Base-by-base conservation (phyloP, 2,329 filamentous ascomycete species). In the Fusarium euwallaceae region DNA sequence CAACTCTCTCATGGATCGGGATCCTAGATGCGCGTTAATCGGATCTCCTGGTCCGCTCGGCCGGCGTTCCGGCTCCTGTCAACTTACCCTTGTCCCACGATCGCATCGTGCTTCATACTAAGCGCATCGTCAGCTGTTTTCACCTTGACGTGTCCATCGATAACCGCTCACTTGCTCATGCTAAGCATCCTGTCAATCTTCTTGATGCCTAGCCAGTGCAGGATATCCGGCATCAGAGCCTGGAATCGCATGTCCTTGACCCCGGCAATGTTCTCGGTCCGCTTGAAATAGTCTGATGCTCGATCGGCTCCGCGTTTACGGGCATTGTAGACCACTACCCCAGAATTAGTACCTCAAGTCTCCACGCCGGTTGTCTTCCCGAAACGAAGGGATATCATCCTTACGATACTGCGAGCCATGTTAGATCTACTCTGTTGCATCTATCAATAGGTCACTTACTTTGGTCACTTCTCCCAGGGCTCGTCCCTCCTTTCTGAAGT, bases 121-220 rank as follows among this genome's bases (percentile, higher is more conserved):
- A 78, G 41, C 37, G 51, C n/a, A 53, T 61, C 67, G 70, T 83
- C 74, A 84, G 80, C 74, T 56, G 69, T 72, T 62, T 34, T 34
- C 51, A 60, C 24, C 41, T 63, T 34, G 34, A 72, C 66, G 59
- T 74, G 63, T 67, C 70, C 55, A 60, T 22, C 29, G 20, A 61
- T 53, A 39, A 55, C n/a, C 32, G 87, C 91, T 87, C 81, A 94
- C 92, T 98, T 97, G 84, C 94, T 97, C 97, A 98, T 98, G 86
- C 94, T 97, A 78, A 98, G 87, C 97, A 98, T 99, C 70, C 95
- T 90, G 83, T 99, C 97, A 81, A 99, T 98, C 88, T 98, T 98
- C 82, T 94, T 97, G 81, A 99, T 98, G 72, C 97, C 97, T 34
- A 99, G 90, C 97, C 97, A 98, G 84, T 98, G 97, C 64, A 98